phyloP scores from a whole-genome alignment of 1,284 basidiomycete species.

The Blastosporella zonata region DNA sequence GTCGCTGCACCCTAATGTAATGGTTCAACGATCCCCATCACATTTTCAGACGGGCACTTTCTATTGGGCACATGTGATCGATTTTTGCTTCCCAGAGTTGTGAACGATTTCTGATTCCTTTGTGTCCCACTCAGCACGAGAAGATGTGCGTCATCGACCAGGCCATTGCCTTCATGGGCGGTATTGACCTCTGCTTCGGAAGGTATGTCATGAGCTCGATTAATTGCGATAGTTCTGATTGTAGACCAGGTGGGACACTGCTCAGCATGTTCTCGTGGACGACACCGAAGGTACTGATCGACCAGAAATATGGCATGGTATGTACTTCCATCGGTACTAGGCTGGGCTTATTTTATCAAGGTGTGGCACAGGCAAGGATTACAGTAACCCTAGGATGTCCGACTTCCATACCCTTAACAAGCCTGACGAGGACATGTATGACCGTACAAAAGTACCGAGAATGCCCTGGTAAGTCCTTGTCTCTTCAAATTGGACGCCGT shows the following conservation, averaged over 20 bases:
- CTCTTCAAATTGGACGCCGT: conserved; percentile 1
- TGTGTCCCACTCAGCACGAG: conserved; percentile 69
- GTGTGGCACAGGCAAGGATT: conserved; percentile 71
- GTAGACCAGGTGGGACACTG: conserved; percentile 82
- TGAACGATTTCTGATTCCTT: conserved; percentile 10
- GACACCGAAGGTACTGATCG: conserved; percentile 68
- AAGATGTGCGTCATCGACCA: conserved; percentile 98
- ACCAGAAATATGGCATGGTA: conserved; percentile 84
- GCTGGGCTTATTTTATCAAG: background rate
- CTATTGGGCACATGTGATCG: conserved; percentile 89
- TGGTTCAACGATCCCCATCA: conserved; percentile 95
- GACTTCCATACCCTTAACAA: conserved; percentile 91
- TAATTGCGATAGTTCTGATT: background rate
- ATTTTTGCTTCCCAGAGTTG: conserved; percentile 8
- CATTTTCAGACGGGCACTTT: conserved; percentile 98
- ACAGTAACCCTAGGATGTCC: conserved; percentile 85
- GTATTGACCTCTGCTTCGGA: conserved; percentile 91
- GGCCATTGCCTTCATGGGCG: conserved; percentile 97
- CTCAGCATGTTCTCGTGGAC: conserved; percentile 89
- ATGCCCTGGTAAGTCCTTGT: conserved; percentile 84
- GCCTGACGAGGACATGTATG: conserved; percentile 94
- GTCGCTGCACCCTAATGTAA: conserved; percentile 87
- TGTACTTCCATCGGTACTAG: conserved; percentile 15
- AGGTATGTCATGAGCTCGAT: conserved; percentile 37
- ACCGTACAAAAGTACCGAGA: conserved; percentile 82